A percentile compares a stretch with the other conserved stretches of the same genome.
These are phyloP conservation scores for Aspergillus fischeri DNA, from an alignment of 2,329 filamentous ascomycete species.

Conservation along the genomic window DNA sequence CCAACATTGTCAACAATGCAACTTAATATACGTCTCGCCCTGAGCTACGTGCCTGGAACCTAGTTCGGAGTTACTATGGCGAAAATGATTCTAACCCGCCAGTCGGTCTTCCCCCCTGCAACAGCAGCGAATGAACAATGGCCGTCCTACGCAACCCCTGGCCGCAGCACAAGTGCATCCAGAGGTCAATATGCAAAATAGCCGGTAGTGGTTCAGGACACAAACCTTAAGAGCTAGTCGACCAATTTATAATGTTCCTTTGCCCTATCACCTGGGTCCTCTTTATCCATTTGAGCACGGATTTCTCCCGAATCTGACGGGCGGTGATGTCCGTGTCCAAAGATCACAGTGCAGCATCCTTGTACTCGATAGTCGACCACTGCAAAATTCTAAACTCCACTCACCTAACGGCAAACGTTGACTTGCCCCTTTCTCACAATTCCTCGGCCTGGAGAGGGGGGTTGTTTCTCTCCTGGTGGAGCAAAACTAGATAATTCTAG, in stretches of 20 bases:
- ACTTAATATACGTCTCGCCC: background rate
- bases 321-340: background rate
- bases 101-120: background rate
- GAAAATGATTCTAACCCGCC: background rate
- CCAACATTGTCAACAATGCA: background rate
- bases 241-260: background rate
- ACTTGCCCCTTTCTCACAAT: background rate
- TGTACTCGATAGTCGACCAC: background rate
- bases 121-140: slow-evolving; percentile 1
- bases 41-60: background rate
- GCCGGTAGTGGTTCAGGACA: background rate
- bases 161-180: background rate
- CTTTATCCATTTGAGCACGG: background rate
- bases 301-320: background rate
- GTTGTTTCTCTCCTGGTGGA: background rate
- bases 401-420: background rate
- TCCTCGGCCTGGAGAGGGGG: background rate
- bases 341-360: background rate
- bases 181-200: background rate
- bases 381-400: background rate
- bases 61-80: background rate
- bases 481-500: background rate
- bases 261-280: background rate
- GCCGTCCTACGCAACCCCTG: background rate
- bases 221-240: background rate